phyloP scores from a whole-genome alignment of 331 rosid species.

The Malus hybrid region DNA sequence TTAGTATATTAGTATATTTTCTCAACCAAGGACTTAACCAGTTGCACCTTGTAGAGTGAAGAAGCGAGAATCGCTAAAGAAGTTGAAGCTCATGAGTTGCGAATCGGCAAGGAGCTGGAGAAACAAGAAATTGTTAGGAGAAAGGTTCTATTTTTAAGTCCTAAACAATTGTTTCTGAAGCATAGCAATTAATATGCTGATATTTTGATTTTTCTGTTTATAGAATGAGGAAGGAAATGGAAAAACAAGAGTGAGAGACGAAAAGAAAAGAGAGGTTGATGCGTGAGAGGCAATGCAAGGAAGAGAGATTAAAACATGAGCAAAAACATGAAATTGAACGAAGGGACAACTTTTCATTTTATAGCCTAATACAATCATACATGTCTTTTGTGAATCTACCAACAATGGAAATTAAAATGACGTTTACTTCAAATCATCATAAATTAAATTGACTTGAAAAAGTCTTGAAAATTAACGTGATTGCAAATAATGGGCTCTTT shows the following conservation, averaged over 20 bases:
- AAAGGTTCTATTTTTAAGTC: slow-evolving; percentile 43
- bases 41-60: slow-evolving; percentile 47
- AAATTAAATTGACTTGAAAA: too few relatives aligned
- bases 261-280: slow-evolving; percentile 51
- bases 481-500: too few relatives aligned
- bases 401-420: too few relatives aligned
- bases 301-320: slow-evolving; percentile 85
- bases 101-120: slow-evolving; percentile 83
- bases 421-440: too few relatives aligned
- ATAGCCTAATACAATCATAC: too few relatives aligned
- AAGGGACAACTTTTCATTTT: slow-evolving; percentile 54
- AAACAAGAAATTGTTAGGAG: slow-evolving; percentile 79
- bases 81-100: slow-evolving; percentile 72
- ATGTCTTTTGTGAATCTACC: too few relatives aligned
- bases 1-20: slow-evolving; percentile 4
- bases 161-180: background rate
- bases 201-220: slow-evolving; percentile 11
- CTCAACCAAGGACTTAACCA: slow-evolving; percentile 9
- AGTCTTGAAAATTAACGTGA: too few relatives aligned
- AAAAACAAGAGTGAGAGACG: slow-evolving; percentile 25
- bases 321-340: slow-evolving; percentile 80
- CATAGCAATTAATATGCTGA: slow-evolving; percentile 8
- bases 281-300: slow-evolving; percentile 86
- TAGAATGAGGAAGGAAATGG: background rate
- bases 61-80: slow-evolving; percentile 66